Conservation (phyloP, 1,284 basidiomycete genomes). For the Wallemia mellicola region DNA sequence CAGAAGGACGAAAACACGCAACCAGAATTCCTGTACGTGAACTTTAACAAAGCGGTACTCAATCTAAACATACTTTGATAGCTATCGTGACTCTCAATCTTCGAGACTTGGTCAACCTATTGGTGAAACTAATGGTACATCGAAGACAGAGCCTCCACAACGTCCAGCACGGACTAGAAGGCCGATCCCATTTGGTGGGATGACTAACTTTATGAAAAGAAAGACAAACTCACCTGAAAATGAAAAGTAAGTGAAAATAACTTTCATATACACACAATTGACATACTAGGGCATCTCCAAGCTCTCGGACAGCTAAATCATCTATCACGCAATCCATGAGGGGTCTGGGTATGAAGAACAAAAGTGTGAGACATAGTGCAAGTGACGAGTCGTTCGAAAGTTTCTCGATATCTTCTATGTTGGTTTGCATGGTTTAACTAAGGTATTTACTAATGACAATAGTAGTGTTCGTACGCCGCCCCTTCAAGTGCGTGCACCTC, state of each 20-base stretch:
- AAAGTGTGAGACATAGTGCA: not conserved
- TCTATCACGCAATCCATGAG: not conserved
- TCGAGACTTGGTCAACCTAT: not conserved
- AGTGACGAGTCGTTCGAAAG: not conserved
- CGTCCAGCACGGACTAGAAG: not conserved
- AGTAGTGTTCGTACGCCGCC: no score
- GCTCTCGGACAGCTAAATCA: not conserved
- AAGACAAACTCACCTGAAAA: not conserved
- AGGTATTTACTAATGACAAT: no score
- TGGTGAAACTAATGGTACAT: not conserved
- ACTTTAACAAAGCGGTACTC: not conserved
- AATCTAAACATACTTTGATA: not conserved
- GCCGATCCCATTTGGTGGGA: not conserved
- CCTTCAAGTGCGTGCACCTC: no score
- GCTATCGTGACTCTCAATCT: not conserved
- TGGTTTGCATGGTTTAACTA: no score
- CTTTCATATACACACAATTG: no score
- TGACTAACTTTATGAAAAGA: not conserved
- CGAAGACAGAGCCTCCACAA: not conserved
- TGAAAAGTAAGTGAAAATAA: no score
- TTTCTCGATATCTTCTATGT: not conserved
- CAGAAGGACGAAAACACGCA: not conserved
- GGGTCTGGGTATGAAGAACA: not conserved
- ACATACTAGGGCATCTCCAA: not conserved
- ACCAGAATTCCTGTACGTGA: not conserved